These are phyloP conservation scores for Gossypium davidsonii DNA, from an alignment of 441 rosid genomes.

Conservation along the genomic window DNA sequence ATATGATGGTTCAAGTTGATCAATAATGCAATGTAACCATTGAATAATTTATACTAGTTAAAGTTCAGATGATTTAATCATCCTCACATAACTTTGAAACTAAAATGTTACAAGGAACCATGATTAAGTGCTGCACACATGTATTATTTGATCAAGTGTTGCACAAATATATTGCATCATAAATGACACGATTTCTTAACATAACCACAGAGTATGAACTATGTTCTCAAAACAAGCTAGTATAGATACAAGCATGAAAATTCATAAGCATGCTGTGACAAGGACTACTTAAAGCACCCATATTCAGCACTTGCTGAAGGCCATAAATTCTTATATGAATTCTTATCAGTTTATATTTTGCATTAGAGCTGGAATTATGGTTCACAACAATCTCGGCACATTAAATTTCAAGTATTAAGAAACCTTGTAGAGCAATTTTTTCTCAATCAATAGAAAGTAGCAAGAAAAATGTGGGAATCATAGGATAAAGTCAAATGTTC, in stretches of 20 bases:
- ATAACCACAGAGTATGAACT: background rate
- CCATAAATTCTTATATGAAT: background rate
- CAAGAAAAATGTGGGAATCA: background rate
- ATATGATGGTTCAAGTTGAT: background rate
- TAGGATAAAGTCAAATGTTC: background rate
- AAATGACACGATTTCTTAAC: background rate
- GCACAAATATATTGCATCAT: background rate
- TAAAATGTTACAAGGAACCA: background rate
- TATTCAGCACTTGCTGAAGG: background rate
- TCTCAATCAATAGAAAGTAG: background rate
- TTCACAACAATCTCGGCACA: background rate
- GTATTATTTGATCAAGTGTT: background rate
- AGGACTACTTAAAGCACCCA: background rate
- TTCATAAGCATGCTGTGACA: background rate
- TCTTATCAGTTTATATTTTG: background rate
- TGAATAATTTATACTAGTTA: background rate
- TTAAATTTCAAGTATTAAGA: background rate
- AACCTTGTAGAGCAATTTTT: background rate
- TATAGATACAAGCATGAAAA: background rate
- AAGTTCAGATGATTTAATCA: background rate
- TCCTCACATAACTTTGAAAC: background rate
- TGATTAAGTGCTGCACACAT: background rate
- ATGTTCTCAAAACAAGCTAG: background rate
- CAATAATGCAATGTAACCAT: background rate
- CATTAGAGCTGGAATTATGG: background rate